Base-by-base conservation (phyloP, 495 filamentous ascomycete genomes). In the Penicillium diatomitis region DNA sequence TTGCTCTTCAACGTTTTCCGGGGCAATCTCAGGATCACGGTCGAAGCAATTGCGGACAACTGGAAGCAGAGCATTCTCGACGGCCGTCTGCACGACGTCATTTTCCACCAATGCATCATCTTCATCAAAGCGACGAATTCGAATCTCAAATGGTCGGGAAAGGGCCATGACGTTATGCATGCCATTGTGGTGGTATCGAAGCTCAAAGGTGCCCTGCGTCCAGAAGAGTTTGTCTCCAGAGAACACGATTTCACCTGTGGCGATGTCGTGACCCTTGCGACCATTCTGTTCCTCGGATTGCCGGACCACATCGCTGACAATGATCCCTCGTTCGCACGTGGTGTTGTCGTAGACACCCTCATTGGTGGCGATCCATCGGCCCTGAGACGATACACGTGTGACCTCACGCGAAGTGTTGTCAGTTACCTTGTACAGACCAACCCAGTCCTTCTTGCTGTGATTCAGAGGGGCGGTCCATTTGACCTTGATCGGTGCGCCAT, bases 91-190 rank as follows among this genome's bases (percentile, higher is more conserved):
- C 9, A 81, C 60, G 6, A 69, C 75, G 44, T 72, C 73, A 6
- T 67, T 64, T 51, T 79, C 73, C 8, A 72, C 56, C 7, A 75
- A 66, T 33, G 82, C 75, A 33, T 78, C 76, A 38, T 83, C 71
- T 36, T 83, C 77, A 54, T 91, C 86, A 53, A 92, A 88, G 42
- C 80, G 82, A 38, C 74, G 70, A 53, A 96, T 84, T 11, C 82
- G 80, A 41, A 96, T 86, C 65, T 96, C 92, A 58, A 98, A 97
- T 0, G 92, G 90, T 58, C 86, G 76, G 10, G 89, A 95, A 54
- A 97, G 88, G 12, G 90, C 85, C 94, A 98, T 96, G 61, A 97
- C 91, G 56, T 87, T 87, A 66, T 97, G 88, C 58, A 87, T 86
- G 49, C 88, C 88, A 55, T 87, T 85, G 69, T 98, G 92, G 73